Evolutionary conservation across 768 basidiomycete genomes (phyloP), one percentile per base, ranked within the genome.

Genomic region (Tylopilus intermedius): DNA sequence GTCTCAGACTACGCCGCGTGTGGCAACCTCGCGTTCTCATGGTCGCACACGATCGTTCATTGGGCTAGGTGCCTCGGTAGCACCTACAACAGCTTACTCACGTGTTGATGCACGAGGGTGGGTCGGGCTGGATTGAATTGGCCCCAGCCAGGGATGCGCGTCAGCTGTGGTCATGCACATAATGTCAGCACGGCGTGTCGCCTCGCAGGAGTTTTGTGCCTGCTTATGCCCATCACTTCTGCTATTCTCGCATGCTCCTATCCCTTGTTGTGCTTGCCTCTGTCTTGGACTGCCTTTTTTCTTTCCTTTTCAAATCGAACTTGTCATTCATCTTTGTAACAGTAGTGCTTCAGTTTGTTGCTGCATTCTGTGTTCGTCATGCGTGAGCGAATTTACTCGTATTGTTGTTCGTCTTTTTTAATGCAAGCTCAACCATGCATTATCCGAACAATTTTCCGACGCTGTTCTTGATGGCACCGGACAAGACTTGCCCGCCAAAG

Each of bases 81-180:
- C 84, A 26, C 87, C 90, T 10, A 92, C 90, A 8, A 88, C 84
- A 18, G 90, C 85, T 4, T 86, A 87, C 57, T 88, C 89, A 13
- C 84, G 84, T 59, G 89, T 92, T 48, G 90, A 92, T 64, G 90
- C 80, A 53, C 80, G 86, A 54, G 90, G 90, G n/a, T 89, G 83
- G 73, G 75, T 89, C 52, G 86, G 82, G 27, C 61, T 82, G 45
- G 74, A 78, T 60, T 72, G 61, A 60, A 53, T 43, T 43, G 39
- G 55, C 54, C 40, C 52, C 49, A 58, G 24, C 53, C 37, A 18
- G n/a, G 6, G 38, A 18, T 38, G n/a, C 38, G 38, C n/a, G 42
- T 46, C 51, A 38, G 32, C 51, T 39, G 32, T 40, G 58, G 30
- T 53, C 44, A 52, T 58, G 50, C 41, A 27, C 39, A 47, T 47